Percentiles rank a stretch among this genome's conserved stretches.
These are phyloP conservation scores for Boletus eberwhitei DNA, from an alignment of 768 basidiomycete species.

Conservation along the genomic window DNA sequence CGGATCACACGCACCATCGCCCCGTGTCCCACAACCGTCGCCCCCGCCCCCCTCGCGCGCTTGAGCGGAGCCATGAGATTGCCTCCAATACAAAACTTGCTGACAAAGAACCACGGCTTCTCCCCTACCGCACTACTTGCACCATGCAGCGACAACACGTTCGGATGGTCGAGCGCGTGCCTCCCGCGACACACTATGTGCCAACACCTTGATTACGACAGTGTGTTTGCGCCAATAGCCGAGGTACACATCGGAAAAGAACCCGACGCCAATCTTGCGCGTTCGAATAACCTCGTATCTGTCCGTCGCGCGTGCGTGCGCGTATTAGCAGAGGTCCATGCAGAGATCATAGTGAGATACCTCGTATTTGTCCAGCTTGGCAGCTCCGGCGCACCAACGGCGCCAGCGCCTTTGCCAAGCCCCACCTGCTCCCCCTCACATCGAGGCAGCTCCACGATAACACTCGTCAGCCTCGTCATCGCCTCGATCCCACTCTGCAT, in stretches of 20 bases:
- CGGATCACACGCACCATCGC: slow-evolving; percentile 28
- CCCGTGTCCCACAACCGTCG: too few species aligned
- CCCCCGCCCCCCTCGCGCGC: slow-evolving; percentile 13
- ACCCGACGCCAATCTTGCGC: slow-evolving; percentile 65
- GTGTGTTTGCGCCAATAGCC: slow-evolving; percentile 65
- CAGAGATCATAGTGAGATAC: slow-evolving; percentile 26
- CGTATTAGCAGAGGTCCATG: not conserved
- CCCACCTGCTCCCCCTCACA: not conserved
- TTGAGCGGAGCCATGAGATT: slow-evolving; percentile 60
- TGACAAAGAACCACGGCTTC: slow-evolving; percentile 78
- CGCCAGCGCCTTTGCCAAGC: not conserved
- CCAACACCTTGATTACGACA: slow-evolving; percentile 73
- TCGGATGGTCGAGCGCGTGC: slow-evolving; percentile 59
- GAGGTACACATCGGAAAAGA: slow-evolving; percentile 76
- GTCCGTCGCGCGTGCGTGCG: not conserved
- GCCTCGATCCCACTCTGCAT: slow-evolving; percentile 72
- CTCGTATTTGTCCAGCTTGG: slow-evolving; percentile 78
- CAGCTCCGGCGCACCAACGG: slow-evolving; percentile 29
- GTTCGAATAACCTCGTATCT: slow-evolving; percentile 76
- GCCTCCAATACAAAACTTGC: slow-evolving; percentile 66
- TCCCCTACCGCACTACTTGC: slow-evolving; percentile 70
- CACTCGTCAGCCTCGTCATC: slow-evolving; percentile 54
- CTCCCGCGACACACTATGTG: slow-evolving; percentile 53
- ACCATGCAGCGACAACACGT: slow-evolving; percentile 72
- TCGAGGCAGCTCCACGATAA: not conserved